These are phyloP conservation scores for Fusarium sororula DNA, from an alignment of 2,329 filamentous ascomycete genomes.

Conservation along the genomic window DNA sequence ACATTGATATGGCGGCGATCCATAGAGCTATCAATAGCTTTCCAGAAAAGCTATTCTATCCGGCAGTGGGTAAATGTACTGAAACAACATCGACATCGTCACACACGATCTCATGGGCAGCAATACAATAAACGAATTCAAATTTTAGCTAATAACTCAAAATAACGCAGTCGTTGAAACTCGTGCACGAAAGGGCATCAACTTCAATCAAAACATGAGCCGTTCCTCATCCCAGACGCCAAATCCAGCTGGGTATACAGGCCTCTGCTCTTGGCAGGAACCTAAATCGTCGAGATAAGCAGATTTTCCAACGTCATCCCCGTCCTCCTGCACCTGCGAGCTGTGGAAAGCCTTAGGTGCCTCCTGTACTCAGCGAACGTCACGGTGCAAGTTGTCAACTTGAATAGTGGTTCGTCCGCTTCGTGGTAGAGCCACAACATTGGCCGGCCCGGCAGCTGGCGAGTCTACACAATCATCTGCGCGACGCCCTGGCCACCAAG, in stretches of 20 bases:
- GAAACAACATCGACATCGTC: neutral
- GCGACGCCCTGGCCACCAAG: conserved; percentile 92
- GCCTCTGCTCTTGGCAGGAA: conserved; percentile 38
- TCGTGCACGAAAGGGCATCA: conserved; percentile 28
- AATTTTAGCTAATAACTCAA: conserved; percentile 20
- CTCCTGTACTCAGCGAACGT: neutral
- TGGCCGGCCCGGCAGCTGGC: neutral
- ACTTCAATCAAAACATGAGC: conserved; percentile 39
- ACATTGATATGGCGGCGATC: neutral
- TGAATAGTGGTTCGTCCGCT: neutral
- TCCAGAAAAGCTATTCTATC: neutral
- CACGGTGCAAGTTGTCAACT: neutral
- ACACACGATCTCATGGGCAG: neutral
- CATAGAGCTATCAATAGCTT: neutral
- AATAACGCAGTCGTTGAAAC: conserved; percentile 29
- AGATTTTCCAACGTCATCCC: conserved; percentile 19
- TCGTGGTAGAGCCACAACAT: neutral
- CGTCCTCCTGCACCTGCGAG: neutral
- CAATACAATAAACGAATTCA: conserved; percentile 12
- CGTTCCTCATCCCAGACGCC: conserved; percentile 46
- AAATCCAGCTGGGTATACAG: conserved; percentile 43
- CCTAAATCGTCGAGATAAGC: conserved; percentile 37
- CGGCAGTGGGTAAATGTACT: neutral
- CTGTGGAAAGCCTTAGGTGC: neutral
- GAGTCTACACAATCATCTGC: conserved; percentile 90